Evolutionary conservation across 164 flowering plant species (phyloP).

Genomic region (grape (Vitis vinifera)): ASM3070453v1 NC_081816.1:9466001-9466500

Average conservation of each 20-base stretch:
- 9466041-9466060: constrained; percentile 52
- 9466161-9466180: constrained; percentile 99
- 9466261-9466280: constrained; percentile 63
- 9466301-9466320: constrained; percentile 70
- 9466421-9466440: constrained; percentile 82
- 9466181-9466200: constrained; percentile 96
- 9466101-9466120: constrained; percentile 93
- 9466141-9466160: constrained; percentile 92
- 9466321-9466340: constrained; percentile 87
- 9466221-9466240: constrained; percentile 87
- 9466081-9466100: constrained; percentile 86
- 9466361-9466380: constrained; percentile 70
- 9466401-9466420: constrained; percentile 91
- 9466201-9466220: constrained; percentile 84
- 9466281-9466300: constrained; percentile 67
- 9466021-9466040: constrained; percentile 79
- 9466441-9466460: constrained; percentile 68
- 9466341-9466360: constrained; percentile 93
- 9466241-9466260: constrained; percentile 52
- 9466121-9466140: constrained; percentile 59
- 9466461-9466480: constrained; percentile 66
- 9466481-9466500: constrained; percentile 94
- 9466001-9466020: constrained; percentile 88
- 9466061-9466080: constrained; percentile 78
- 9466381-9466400: constrained; percentile 80